Base-by-base conservation (phyloP, 805 yeast genomes). In the Metschnikowia henanensis region DNA sequence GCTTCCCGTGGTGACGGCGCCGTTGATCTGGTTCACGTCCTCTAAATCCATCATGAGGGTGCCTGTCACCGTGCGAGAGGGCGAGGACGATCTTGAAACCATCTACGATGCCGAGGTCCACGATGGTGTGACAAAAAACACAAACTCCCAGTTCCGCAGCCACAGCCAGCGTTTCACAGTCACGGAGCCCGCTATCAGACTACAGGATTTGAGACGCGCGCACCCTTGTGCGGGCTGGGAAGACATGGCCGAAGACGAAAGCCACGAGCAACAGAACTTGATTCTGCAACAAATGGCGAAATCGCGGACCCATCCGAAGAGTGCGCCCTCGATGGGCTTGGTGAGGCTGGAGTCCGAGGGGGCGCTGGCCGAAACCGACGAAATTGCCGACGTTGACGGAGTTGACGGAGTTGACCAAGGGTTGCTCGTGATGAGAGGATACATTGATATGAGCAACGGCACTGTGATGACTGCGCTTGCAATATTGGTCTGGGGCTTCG, bases 1-100 rank as follows among this genome's bases (percentile, higher is more conserved):
- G n/a, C n/a, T n/a, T n/a, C 97, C 97, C 1, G 79, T 88, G 48
- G 94, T 90, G 5, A 81, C 90, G 31, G 96, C 96, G 0, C 97
- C 97, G 18, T 71, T 90, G 57, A 83, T 89, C 45, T 84, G 80
- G 61, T 87, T 89, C 61, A 89, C 96, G 0, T 80, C 87, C 49
- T 77, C 77, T 39, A 81, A 80, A 55, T 64, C 73, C 39, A 79
- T 80, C 46, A 85, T 85, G 94, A 70, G 77, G 31, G 84, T 81
- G 12, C 73, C 75, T 2, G 47, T 68, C 6, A 59, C 57, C 34
- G 59, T 46, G 6, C 41, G 64, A n/a, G 67, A 61, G 28, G 66
- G 64, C 4, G 70, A 61, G 25, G 65, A 59, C 34, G 40, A 43
- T 28, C 50, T 51, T 19, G 57, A 56, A 31, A 50, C 52, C n/a